Evolutionary conservation across 257 asterid genomes (phyloP), one percentile per base, ranked within the genome.

Genomic region (Eustoma russellianum): DNA sequence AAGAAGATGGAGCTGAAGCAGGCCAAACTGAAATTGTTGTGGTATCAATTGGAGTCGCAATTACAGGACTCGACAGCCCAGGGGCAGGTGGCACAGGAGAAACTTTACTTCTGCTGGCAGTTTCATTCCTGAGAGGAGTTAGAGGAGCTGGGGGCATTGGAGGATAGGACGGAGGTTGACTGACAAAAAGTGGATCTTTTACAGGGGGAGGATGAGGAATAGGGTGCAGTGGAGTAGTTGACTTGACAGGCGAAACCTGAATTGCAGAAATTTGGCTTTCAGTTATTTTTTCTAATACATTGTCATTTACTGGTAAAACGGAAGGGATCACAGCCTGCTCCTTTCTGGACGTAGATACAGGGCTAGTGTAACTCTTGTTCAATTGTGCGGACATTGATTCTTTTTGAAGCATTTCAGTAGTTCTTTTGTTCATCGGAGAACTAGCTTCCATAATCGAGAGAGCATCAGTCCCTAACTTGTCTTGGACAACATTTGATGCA

Each of bases 401-500:
- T 61, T 65, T 73, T 57, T 63, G 69, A 62, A 72, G 71, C 56
- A 70, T 75, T 50, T 70, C 83, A 47, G 52, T 48, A 46, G 59
- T 53, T 50, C 30, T 17, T 63, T 51, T 64, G 28, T 67, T 53
- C 28, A 45, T 17, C 13, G 34, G 50, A 28, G 60, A 33, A 53
- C 59, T 35, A 24, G 52, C 48, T 57, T 59, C 74, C 17, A 38
- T 53, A 44, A 13, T 47, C 52, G 43, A 64, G 53, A 53, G 69
- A 67, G 81, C 66, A 68, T 63, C 60, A 63, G 70, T 45, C 50
- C 68, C 71, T 60, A 72, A 48, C 60, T 49, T 66, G 40, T 67
- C 93, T 40, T 60, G 61, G 48, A 66, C 74, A 58, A 72, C 34
- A 68, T 66, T 69, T 59, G 85, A 53, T 19, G 75, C 73, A 55